These are phyloP conservation scores for Orobanche coerulescens DNA, from an alignment of 257 asterid genomes.

Conservation along the genomic window DNA sequence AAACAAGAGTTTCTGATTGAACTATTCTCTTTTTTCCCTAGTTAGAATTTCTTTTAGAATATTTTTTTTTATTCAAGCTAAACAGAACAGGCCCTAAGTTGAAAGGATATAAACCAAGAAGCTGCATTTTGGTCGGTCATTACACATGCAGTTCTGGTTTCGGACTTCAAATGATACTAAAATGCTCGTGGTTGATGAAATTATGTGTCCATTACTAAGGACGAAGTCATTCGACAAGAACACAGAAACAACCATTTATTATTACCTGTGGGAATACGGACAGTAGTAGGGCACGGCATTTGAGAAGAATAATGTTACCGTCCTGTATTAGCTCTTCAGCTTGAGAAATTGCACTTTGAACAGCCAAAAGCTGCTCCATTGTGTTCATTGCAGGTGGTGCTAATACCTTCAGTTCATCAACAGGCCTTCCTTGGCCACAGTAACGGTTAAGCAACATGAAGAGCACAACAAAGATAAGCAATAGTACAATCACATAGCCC, in stretches of 20 bases:
- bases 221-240: neutral
- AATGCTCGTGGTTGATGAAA: neutral
- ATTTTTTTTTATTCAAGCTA: neutral
- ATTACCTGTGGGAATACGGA: constrained; percentile 86
- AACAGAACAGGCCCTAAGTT: neutral
- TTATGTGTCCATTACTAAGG: neutral
- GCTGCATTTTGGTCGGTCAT: neutral
- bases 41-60: neutral
- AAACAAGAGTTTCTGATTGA: neutral
- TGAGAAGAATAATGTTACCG: constrained; percentile 72
- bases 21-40: neutral
- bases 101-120: neutral
- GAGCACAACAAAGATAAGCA: constrained; percentile 43
- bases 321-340: constrained; percentile 85
- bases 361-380: constrained; percentile 95
- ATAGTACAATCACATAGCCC: constrained; percentile 42
- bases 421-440: constrained; percentile 48
- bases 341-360: constrained; percentile 82
- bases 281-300: constrained; percentile 65
- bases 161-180: neutral
- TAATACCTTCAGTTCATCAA: constrained; percentile 63
- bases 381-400: constrained; percentile 84
- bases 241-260: neutral
- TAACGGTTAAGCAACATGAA: constrained; percentile 71
- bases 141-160: too few species aligned